These are phyloP conservation scores for Magnaporthiopsis incrustans DNA, from an alignment of 2,329 filamentous ascomycete genomes.

Conservation along the genomic window DNA sequence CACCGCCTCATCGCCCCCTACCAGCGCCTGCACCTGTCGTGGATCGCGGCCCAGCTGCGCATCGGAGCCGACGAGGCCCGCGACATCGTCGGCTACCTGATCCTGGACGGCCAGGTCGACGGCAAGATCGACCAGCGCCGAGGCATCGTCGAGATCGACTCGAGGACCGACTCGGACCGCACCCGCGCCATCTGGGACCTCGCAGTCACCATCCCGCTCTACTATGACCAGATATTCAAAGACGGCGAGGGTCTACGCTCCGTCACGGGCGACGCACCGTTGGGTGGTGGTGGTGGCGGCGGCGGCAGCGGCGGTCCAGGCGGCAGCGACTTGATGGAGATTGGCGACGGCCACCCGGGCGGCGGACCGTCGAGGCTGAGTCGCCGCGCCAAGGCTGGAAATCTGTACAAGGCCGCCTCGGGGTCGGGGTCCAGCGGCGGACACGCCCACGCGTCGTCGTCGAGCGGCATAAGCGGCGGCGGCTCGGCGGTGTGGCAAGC, in stretches of 20 bases:
- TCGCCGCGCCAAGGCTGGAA: neutral
- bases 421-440: no score
- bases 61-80: slow-evolving; percentile 82
- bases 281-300: neutral
- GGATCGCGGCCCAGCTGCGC: slow-evolving; percentile 81
- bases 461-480: neutral
- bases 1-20: slow-evolving; percentile 92
- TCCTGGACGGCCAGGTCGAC: slow-evolving; percentile 78
- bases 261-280: slow-evolving; percentile 2
- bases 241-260: slow-evolving; percentile 65
- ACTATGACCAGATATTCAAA: slow-evolving; percentile 67
- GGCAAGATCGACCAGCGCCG: slow-evolving; percentile 85
- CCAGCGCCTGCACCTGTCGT: slow-evolving; percentile 79
- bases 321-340: slow-evolving; percentile 7
- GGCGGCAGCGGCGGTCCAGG: no score
- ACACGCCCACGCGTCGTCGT: neutral
- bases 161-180: slow-evolving; percentile 64
- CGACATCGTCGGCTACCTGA: slow-evolving; percentile 92
- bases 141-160: slow-evolving; percentile 75
- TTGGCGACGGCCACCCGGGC: slow-evolving; percentile 4
- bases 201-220: slow-evolving; percentile 56
- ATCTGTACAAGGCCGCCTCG: neutral
- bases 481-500: neutral
- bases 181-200: slow-evolving; percentile 66
- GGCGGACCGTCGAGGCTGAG: neutral